phyloP scores from a whole-genome alignment of 306 rosid genomes.

The Casuarina equisetifolia region DNA sequence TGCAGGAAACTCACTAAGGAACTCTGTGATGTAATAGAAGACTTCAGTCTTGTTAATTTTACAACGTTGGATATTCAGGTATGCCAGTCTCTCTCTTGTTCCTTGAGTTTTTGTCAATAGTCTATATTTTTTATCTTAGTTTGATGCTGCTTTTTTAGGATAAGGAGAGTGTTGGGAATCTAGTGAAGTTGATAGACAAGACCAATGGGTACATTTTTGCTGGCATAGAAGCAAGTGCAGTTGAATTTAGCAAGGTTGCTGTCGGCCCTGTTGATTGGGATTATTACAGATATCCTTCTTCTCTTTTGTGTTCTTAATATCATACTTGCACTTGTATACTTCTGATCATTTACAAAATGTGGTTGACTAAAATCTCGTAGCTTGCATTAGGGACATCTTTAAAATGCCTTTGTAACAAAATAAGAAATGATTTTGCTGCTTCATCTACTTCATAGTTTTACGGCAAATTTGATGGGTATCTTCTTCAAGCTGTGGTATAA shows the following conservation, averaged over 20 bases:
- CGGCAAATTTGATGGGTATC: not conserved
- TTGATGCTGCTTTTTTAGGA: slow-evolving; percentile 56
- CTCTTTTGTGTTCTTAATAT: not conserved
- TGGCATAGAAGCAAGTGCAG: slow-evolving; percentile 77
- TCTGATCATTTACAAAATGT: not conserved
- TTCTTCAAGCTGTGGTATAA: not conserved
- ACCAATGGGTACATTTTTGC: slow-evolving; percentile 91
- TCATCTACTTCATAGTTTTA: not conserved
- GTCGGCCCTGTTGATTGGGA: slow-evolving; percentile 85
- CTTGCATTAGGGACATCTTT: not conserved
- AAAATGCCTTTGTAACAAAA: not conserved
- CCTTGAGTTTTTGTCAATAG: slow-evolving; percentile 10
- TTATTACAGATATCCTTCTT: slow-evolving; percentile 91
- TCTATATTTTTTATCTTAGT: slow-evolving; percentile 22
- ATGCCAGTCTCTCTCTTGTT: slow-evolving; percentile 11
- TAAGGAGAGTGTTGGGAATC: slow-evolving; percentile 89
- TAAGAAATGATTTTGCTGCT: slow-evolving; percentile 10
- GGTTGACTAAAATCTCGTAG: not conserved
- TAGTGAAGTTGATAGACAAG: slow-evolving; percentile 84
- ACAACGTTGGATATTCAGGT: slow-evolving; percentile 96
- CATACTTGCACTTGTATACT: not conserved
- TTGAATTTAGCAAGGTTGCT: slow-evolving; percentile 95
- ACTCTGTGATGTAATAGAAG: slow-evolving; percentile 83
- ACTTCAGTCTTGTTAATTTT: slow-evolving; percentile 69
- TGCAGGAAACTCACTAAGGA: slow-evolving; percentile 96